Conservation (phyloP, 768 basidiomycete genomes). For the Lactarius akahatsu region DNA sequence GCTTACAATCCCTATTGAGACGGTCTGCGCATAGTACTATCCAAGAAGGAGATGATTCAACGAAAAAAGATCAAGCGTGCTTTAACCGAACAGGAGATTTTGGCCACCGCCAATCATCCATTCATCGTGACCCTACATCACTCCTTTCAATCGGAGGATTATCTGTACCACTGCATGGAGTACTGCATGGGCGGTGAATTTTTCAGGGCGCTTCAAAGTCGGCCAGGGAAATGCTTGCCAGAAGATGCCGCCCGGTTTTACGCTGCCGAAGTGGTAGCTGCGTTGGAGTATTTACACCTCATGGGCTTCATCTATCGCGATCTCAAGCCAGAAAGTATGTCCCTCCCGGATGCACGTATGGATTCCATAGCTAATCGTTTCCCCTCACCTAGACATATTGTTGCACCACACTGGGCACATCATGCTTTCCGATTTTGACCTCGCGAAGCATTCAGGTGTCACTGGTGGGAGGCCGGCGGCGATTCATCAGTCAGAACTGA, state of each 20-base stretch:
- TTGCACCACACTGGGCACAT: conserved; percentile 98
- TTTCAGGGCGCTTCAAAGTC: conserved; percentile 93
- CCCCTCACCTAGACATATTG: conserved; percentile 72
- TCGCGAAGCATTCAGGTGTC: conserved; percentile 92
- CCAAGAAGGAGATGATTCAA: conserved; percentile 99
- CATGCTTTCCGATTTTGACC: conserved; percentile 99
- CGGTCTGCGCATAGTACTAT: conserved; percentile 65
- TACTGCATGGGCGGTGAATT: conserved; percentile 99
- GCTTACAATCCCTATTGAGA: conserved; percentile 24
- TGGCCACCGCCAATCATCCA: conserved; percentile 97
- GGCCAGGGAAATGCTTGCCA: conserved; percentile 93
- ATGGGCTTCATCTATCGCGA: conserved; percentile 99
- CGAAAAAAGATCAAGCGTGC: conserved; percentile 99
- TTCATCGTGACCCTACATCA: conserved; percentile 99
- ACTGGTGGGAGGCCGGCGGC: conserved; percentile 83
- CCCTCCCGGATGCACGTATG: conserved; percentile 6
- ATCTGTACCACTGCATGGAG: conserved; percentile 99
- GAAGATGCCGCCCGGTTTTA: conserved; percentile 98
- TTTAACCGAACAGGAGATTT: conserved; percentile 96
- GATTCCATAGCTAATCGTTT: conserved; percentile 26
- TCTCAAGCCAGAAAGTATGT: conserved; percentile 98
- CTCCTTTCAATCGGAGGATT: conserved; percentile 97
- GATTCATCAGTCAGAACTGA: conserved; percentile 81
- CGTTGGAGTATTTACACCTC: conserved; percentile 96
- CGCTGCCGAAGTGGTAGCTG: conserved; percentile 97